Evolutionary conservation across 164 flowering plant species (phyloP).

Genomic region (Santalum album): DNA sequence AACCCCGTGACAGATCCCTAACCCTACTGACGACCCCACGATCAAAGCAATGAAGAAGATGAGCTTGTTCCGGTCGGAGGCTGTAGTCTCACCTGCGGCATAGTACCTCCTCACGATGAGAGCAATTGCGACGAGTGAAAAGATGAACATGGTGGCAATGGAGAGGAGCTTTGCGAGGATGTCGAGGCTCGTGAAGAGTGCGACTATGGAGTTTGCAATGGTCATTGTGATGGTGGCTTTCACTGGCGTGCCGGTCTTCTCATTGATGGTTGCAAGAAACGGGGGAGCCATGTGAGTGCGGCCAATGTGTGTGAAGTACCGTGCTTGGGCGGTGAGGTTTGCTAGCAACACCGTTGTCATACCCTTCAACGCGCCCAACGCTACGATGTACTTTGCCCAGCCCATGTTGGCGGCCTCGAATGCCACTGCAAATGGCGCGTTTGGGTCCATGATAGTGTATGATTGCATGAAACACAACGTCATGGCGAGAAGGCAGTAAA

Average conservation of each 20-base stretch:
- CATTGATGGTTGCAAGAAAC: constrained; percentile 30
- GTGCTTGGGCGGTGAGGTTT: constrained; percentile 56
- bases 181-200: constrained; percentile 46
- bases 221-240: constrained; percentile 50
- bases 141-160: constrained; percentile 51
- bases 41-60: constrained; percentile 27
- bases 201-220: constrained; percentile 29
- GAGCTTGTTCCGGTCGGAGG: constrained; percentile 25
- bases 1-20: constrained; percentile 27
- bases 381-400: constrained; percentile 68
- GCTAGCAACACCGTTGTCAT: constrained; percentile 67
- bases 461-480: constrained; percentile 47
- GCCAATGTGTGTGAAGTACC: constrained; percentile 76
- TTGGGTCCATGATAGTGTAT: constrained; percentile 17
- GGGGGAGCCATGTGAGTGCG: constrained; percentile 77
- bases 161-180: constrained; percentile 48
- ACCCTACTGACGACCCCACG: constrained; percentile 30
- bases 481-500: constrained; percentile 31
- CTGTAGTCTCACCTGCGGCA: constrained; percentile 27
- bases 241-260: constrained; percentile 29
- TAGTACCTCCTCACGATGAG: constrained; percentile 52
- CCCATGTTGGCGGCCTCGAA: constrained; percentile 40
- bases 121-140: constrained; percentile 43
- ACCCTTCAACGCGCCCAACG: constrained; percentile 51
- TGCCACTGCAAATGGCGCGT: constrained; percentile 58